Evolutionary conservation across 2,329 filamentous ascomycete genomes (phyloP).

Genomic region (Chaetoscypha palmicola): DNA sequence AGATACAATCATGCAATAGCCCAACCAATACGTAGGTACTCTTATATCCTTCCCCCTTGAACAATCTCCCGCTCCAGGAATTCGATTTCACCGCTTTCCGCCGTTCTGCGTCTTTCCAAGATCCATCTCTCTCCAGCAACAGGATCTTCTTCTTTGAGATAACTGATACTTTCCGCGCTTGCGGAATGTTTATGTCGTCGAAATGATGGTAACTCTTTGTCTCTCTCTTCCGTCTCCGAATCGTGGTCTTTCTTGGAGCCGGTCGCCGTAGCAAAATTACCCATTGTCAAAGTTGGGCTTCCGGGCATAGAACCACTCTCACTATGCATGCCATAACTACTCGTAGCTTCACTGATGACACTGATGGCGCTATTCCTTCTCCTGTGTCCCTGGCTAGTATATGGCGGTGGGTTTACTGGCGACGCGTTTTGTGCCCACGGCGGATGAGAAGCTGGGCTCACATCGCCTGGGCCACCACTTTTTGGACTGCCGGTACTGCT

Average conservation of each 20-base stretch:
- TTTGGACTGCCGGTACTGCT: slow-evolving; percentile 38
- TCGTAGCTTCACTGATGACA: slow-evolving; percentile 17
- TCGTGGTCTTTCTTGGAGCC: neutral
- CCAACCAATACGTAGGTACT: no score
- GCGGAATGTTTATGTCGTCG: slow-evolving; percentile 42
- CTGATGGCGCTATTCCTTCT: slow-evolving; percentile 24
- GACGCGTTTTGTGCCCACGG: slow-evolving; percentile 19
- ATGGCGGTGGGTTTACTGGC: neutral
- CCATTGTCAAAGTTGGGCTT: slow-evolving; percentile 23
- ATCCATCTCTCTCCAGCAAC: slow-evolving; percentile 56
- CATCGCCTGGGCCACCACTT: slow-evolving; percentile 21
- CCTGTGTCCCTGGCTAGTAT: slow-evolving; percentile 10
- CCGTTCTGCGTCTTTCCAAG: slow-evolving; percentile 59
- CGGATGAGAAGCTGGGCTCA: slow-evolving; percentile 19
- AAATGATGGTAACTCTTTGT: slow-evolving; percentile 25
- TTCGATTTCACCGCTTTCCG: slow-evolving; percentile 57
- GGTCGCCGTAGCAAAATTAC: neutral
- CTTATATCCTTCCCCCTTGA: slow-evolving; percentile 37
- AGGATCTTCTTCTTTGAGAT: slow-evolving; percentile 55
- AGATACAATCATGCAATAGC: no score
- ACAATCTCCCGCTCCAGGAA: slow-evolving; percentile 60
- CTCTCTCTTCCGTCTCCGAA: slow-evolving; percentile 4
- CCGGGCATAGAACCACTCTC: slow-evolving; percentile 13
- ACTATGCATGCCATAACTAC: slow-evolving; percentile 9
- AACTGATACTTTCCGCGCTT: slow-evolving; percentile 64